Conservation (phyloP, 2,329 filamentous ascomycete genomes). For the Thermoascus crustaceus region DNA sequence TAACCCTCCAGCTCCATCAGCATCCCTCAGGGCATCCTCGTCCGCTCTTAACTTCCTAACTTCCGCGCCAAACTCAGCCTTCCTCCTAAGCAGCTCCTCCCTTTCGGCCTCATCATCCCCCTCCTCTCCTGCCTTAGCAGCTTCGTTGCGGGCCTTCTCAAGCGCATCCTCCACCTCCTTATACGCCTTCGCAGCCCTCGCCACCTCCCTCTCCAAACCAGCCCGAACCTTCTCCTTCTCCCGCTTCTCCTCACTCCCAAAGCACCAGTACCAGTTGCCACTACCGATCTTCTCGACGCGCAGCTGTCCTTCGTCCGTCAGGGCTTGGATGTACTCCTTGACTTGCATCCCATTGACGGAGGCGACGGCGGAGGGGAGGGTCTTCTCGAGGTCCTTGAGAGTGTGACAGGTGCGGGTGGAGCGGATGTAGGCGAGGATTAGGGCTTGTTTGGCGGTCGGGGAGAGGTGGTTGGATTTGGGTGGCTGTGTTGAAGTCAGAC, state of each 20-base stretch:
- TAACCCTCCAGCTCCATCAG: slow-evolving; percentile 22
- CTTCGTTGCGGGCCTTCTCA: slow-evolving; percentile 22
- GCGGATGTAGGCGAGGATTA: slow-evolving; percentile 53
- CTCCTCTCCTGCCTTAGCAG: slow-evolving; percentile 16
- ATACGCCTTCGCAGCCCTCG: slow-evolving; percentile 17
- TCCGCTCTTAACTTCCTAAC: slow-evolving; percentile 26
- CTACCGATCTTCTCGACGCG: slow-evolving; percentile 62
- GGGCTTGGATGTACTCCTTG: slow-evolving; percentile 57
- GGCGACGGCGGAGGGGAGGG: slow-evolving; percentile 51
- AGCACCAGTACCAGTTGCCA: slow-evolving; percentile 66
- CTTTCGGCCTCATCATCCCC: slow-evolving; percentile 13
- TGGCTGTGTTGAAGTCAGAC: slow-evolving; percentile 13
- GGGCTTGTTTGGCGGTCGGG: slow-evolving; percentile 49
- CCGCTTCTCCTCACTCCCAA: slow-evolving; percentile 50
- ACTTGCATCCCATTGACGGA: slow-evolving; percentile 60
- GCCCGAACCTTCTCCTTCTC: slow-evolving; percentile 29
- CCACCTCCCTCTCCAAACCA: slow-evolving; percentile 22
- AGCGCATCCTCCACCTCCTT: slow-evolving; percentile 29
- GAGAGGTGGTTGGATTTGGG: slow-evolving; percentile 46
- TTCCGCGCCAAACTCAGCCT: slow-evolving; percentile 20
- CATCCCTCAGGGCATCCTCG: slow-evolving; percentile 25
- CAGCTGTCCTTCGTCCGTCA: slow-evolving; percentile 54
- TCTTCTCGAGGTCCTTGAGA: slow-evolving; percentile 61
- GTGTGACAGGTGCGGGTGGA: slow-evolving; percentile 54
- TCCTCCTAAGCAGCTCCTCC: slow-evolving; percentile 13